Evolutionary conservation across 805 yeast genomes (phyloP).

Genomic region (Candida dajiaensis): DNA sequence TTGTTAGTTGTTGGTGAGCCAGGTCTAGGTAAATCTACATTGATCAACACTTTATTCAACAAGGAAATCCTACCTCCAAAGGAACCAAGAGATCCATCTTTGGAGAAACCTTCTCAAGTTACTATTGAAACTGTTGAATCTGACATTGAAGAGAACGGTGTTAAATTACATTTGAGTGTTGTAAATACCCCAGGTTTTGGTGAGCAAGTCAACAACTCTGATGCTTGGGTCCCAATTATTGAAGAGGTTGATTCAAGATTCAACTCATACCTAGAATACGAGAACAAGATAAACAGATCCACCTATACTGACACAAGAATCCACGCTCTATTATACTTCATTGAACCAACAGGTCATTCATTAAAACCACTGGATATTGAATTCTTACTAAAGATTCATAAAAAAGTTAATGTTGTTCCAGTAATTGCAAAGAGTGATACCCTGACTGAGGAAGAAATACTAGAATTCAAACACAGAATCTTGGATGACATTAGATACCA

Average conservation of each 20-base stretch:
- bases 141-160: slow-evolving; percentile 91
- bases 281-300: slow-evolving; percentile 74
- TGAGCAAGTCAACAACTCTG: slow-evolving; percentile 73
- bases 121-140: slow-evolving; percentile 55
- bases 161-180: slow-evolving; percentile 74
- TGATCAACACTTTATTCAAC: slow-evolving; percentile 85
- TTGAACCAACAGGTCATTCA: slow-evolving; percentile 96
- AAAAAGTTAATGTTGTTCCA: slow-evolving; percentile 90
- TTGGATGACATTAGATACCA: slow-evolving; percentile 70
- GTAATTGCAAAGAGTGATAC: slow-evolving; percentile 94
- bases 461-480: slow-evolving; percentile 69
- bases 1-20: slow-evolving; percentile 86
- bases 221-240: slow-evolving; percentile 85
- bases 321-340: slow-evolving; percentile 89
- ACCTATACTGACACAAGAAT: slow-evolving; percentile 73
- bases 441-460: slow-evolving; percentile 79
- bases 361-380: slow-evolving; percentile 83
- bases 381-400: slow-evolving; percentile 82
- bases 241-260: slow-evolving; percentile 84
- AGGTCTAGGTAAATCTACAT: slow-evolving; percentile 90
- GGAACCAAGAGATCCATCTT: slow-evolving; percentile 34
- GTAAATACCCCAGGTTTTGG: slow-evolving; percentile 95
- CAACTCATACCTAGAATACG: slow-evolving; percentile 84
- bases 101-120: slow-evolving; percentile 41
- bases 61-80: slow-evolving; percentile 46